A percentile compares a stretch with the other conserved stretches of the same genome.
phyloP scores from a whole-genome alignment of 768 basidiomycete genomes.

The Suillus subaureus region DNA sequence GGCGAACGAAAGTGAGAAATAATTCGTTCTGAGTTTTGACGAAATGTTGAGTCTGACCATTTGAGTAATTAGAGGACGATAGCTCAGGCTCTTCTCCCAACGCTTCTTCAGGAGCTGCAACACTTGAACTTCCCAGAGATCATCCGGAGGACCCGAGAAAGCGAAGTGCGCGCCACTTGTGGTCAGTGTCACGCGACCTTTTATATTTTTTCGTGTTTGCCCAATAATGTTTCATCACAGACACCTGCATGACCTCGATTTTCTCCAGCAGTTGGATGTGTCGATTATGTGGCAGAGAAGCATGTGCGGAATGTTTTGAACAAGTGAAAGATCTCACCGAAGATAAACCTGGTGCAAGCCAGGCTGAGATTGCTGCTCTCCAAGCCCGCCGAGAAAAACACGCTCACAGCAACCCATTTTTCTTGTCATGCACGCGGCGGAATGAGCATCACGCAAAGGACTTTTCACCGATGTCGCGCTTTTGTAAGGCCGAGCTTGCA shows the following conservation, averaged over 20 bases:
- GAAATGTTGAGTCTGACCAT: slow-evolving; percentile 16
- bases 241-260: slow-evolving; percentile 92
- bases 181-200: slow-evolving; percentile 48
- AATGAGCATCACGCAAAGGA: slow-evolving; percentile 68
- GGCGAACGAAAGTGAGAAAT: slow-evolving; percentile 58
- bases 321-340: slow-evolving; percentile 67
- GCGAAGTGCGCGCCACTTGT: slow-evolving; percentile 82
- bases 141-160: slow-evolving; percentile 75
- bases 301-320: slow-evolving; percentile 81
- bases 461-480: slow-evolving; percentile 83
- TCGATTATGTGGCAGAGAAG: slow-evolving; percentile 86
- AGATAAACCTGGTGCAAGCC: slow-evolving; percentile 49
- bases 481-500: slow-evolving; percentile 63
- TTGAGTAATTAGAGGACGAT: slow-evolving; percentile 55
- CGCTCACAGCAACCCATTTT: slow-evolving; percentile 69
- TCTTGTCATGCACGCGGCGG: slow-evolving; percentile 69
- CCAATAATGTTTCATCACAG: slow-evolving; percentile 41
- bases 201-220: slow-evolving; percentile 10
- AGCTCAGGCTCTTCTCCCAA: slow-evolving; percentile 67
- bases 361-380: slow-evolving; percentile 50
- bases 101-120: slow-evolving; percentile 61
- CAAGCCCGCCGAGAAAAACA: slow-evolving; percentile 60
- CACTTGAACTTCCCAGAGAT: slow-evolving; percentile 61
- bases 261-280: slow-evolving; percentile 93
- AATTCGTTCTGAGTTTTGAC: slow-evolving; percentile 3